These are phyloP conservation scores for Pugionium cornutum DNA, from an alignment of 345 rosid genomes.

Conservation along the genomic window DNA sequence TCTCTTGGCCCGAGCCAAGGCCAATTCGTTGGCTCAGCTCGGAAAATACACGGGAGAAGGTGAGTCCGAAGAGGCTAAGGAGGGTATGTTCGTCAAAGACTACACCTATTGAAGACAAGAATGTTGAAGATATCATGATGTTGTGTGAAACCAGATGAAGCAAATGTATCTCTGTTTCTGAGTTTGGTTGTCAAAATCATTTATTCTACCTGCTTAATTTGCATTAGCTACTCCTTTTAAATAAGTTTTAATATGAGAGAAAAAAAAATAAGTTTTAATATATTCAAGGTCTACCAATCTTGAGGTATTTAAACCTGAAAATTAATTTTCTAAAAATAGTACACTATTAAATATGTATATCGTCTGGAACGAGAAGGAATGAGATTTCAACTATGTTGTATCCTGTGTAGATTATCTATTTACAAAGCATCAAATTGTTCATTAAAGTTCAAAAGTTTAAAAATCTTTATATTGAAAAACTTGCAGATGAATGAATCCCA, in stretches of 20 bases:
- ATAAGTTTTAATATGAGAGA: constrained; percentile 27
- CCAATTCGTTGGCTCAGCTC: constrained; percentile 94
- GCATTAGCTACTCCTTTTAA: constrained; percentile 37
- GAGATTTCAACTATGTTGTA: no score
- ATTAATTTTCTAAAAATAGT: background rate
- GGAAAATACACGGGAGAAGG: constrained; percentile 91
- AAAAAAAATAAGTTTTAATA: no score
- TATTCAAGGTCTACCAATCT: background rate
- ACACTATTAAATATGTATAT: no score
- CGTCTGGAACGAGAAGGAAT: no score
- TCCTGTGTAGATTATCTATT: no score
- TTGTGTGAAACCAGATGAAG: constrained; percentile 33
- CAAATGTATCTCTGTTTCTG: constrained; percentile 28
- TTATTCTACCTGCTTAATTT: constrained; percentile 15
- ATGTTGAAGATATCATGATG: constrained; percentile 29
- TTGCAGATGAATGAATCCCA: no score
- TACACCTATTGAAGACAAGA: constrained; percentile 57
- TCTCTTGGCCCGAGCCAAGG: constrained; percentile 71
- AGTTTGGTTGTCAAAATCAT: constrained; percentile 39
- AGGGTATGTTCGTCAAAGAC: constrained; percentile 90
- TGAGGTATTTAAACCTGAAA: constrained; percentile 1
- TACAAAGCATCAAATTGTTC: no score
- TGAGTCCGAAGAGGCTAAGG: constrained; percentile 91
- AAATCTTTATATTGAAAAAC: no score
- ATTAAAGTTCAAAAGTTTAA: no score